Evolutionary conservation across 306 rosid genomes (phyloP).

Genomic region (Quercus agrifolia): DNA sequence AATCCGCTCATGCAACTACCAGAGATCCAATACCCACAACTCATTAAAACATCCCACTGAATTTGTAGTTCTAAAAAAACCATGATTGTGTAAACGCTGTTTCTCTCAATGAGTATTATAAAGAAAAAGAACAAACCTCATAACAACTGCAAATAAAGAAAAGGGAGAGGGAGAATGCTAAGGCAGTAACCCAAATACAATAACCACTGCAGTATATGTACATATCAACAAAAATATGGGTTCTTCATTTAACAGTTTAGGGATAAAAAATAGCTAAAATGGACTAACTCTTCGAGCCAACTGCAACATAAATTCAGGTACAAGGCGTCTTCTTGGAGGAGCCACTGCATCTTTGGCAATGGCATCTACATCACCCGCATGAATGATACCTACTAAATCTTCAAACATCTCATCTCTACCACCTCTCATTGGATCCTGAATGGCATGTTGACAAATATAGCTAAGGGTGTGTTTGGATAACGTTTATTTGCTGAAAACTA

Average conservation of each 20-base stretch:
- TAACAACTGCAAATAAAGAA: background rate
- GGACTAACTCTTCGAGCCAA: slow-evolving; percentile 85
- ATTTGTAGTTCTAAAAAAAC: too few species aligned
- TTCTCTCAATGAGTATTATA: background rate
- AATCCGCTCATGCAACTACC: too few species aligned
- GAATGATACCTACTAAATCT: slow-evolving; percentile 66
- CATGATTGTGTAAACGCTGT: background rate
- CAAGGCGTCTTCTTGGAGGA: slow-evolving; percentile 83
- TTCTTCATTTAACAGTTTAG: background rate
- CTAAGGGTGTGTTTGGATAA: too few species aligned
- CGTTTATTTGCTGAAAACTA: too few species aligned
- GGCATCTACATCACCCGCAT: slow-evolving; percentile 63
- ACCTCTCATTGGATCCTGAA: slow-evolving; percentile 98
- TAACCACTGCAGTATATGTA: slow-evolving; percentile 1
- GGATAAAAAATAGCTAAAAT: slow-evolving; percentile 38
- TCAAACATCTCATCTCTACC: slow-evolving; percentile 74
- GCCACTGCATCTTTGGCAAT: slow-evolving; percentile 61
- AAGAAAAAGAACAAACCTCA: background rate
- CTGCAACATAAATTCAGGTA: slow-evolving; percentile 81
- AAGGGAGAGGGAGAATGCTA: background rate
- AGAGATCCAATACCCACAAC: too few species aligned
- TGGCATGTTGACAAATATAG: background rate
- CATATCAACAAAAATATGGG: slow-evolving; percentile 3
- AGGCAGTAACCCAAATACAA: background rate
- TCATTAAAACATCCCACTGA: too few species aligned